These are phyloP conservation scores for Cryptococcus maquisensis DNA, from an alignment of 1,284 basidiomycete species.

Conservation along the genomic window DNA sequence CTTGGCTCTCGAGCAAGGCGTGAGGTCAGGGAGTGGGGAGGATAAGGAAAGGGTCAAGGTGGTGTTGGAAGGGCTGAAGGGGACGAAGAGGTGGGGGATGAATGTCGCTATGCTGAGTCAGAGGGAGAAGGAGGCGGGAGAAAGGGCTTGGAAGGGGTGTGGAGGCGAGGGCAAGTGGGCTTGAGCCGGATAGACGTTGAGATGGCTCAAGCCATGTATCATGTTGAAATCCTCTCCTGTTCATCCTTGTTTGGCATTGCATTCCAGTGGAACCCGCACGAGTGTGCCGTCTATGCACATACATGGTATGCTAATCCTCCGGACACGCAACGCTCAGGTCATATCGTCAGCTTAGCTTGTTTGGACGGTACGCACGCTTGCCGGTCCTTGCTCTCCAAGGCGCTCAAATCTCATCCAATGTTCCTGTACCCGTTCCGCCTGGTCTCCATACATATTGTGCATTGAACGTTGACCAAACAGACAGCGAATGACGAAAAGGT, in stretches of 20 bases:
- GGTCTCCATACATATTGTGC: no score
- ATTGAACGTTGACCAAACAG: no score
- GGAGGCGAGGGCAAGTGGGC: slow-evolving; percentile 21
- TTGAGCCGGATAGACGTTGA: background rate
- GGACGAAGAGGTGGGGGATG: slow-evolving; percentile 34
- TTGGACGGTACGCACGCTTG: no score
- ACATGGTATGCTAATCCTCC: background rate
- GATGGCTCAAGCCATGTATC: background rate
- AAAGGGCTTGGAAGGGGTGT: slow-evolving; percentile 16
- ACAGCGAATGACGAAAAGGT: no score
- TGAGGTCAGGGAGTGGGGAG: background rate
- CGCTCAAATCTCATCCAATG: no score
- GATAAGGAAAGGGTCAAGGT: slow-evolving; percentile 7
- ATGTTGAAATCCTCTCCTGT: background rate
- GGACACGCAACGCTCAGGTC: no score
- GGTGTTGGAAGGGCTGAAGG: slow-evolving; percentile 22
- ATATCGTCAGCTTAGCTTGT: no score
- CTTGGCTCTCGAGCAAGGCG: slow-evolving; percentile 12
- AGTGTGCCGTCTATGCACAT: background rate
- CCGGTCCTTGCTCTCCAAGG: no score
- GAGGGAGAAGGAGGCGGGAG: slow-evolving; percentile 21
- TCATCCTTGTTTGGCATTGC: background rate
- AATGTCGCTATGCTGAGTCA: slow-evolving; percentile 34
- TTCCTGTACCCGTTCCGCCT: no score
- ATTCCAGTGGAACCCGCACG: background rate